A percentile compares a stretch with the other conserved stretches of the same genome.
phyloP scores from a whole-genome alignment of 768 basidiomycete genomes.

The Tylopilus plumbeoviolaceoides region DNA sequence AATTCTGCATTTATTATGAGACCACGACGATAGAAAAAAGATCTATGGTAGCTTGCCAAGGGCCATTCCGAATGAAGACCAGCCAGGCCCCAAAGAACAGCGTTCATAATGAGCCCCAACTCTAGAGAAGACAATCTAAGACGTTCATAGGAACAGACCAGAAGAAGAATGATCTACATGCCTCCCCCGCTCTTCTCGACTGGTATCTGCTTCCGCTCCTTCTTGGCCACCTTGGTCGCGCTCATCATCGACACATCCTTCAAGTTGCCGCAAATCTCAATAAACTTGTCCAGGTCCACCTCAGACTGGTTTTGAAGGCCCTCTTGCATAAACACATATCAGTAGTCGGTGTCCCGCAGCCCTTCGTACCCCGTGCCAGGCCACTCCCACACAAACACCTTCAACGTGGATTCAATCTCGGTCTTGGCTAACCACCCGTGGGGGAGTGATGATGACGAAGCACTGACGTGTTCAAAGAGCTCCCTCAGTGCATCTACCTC shows the following conservation, averaged over 20 bases:
- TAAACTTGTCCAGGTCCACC: conserved; percentile 80
- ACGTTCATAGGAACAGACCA: neutral
- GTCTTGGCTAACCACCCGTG: conserved; percentile 35
- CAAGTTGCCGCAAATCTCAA: conserved; percentile 80
- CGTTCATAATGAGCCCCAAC: neutral
- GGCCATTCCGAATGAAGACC: no score
- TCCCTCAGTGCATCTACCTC: conserved; percentile 42
- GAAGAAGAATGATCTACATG: conserved; percentile 13
- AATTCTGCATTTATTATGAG: neutral
- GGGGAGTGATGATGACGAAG: neutral
- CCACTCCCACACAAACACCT: conserved; percentile 36
- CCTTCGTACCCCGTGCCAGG: conserved; percentile 50
- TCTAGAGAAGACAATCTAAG: neutral
- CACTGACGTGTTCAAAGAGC: conserved; percentile 29
- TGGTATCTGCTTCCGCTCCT: conserved; percentile 48
- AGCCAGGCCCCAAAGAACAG: neutral
- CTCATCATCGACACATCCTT: conserved; percentile 59
- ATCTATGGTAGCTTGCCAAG: no score
- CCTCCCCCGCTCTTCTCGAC: conserved; percentile 29
- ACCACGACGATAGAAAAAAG: no score
- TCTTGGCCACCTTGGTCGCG: conserved; percentile 29
- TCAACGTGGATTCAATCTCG: conserved; percentile 41
- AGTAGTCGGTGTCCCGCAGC: conserved; percentile 57
- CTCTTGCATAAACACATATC: conserved; percentile 73
- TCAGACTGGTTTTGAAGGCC: conserved; percentile 55